phyloP scores from a whole-genome alignment of 306 rosid genomes.

The Calophaca sinica region DNA sequence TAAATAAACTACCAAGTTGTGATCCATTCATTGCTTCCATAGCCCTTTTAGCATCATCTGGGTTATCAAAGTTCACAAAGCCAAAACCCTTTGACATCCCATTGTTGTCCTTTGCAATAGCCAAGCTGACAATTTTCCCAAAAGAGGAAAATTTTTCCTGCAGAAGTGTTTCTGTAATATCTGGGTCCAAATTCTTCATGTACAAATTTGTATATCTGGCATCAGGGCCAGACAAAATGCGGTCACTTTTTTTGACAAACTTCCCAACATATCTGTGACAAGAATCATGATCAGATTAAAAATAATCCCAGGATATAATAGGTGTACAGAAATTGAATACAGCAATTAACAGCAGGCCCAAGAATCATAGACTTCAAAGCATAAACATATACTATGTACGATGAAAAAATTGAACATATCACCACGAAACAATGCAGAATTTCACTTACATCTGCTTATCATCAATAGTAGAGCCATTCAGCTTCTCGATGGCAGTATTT shows the following conservation, averaged over 20 bases:
- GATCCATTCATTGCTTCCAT: constrained; percentile 76
- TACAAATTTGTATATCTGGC: constrained; percentile 78
- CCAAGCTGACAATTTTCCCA: constrained; percentile 77
- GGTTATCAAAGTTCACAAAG: constrained; percentile 74
- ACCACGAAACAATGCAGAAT: constrained; percentile 25
- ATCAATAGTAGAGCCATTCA: constrained; percentile 67
- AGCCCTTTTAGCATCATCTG: constrained; percentile 82
- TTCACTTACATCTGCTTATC: constrained; percentile 75
- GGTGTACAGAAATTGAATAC: constrained; percentile 24
- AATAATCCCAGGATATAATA: constrained; percentile 22
- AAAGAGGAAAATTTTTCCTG: constrained; percentile 68
- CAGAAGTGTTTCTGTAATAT: constrained; percentile 66
- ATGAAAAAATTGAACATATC: not conserved
- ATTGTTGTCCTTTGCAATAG: constrained; percentile 63
- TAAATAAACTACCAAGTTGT: constrained; percentile 62
- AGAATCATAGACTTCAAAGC: constrained; percentile 37
- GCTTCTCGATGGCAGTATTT: constrained; percentile 69
- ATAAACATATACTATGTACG: constrained; percentile 1
- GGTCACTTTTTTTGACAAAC: constrained; percentile 72
- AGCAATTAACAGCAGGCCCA: constrained; percentile 2
- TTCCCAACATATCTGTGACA: constrained; percentile 75
- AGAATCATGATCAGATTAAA: constrained; percentile 31
- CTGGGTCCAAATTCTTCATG: constrained; percentile 78
- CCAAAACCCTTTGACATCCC: constrained; percentile 85
- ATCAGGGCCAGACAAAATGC: constrained; percentile 62